Evolutionary conservation across 176 grass and related monocot genomes (phyloP), one percentile per base, ranked within the genome.

Genomic region (Sorghum bicolor): DNA sequence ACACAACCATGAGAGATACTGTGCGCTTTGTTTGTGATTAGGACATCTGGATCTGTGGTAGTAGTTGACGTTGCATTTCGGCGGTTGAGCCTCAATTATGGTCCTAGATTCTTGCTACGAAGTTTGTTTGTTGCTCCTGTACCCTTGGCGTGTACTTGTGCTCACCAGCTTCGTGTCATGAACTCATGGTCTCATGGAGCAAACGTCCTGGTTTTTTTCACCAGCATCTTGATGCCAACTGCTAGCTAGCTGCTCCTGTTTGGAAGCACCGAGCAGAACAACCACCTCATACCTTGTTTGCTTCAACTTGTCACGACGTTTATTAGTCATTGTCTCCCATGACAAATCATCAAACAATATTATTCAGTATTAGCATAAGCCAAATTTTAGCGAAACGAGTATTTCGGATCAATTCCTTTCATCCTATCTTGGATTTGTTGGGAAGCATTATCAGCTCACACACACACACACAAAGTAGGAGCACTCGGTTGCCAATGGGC

Each of bases 51-150:
- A 57, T 57, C 52, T 67, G 73, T 73, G 19, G 77, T 62, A 8
- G 64, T 65, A 6, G 47, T 50, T 80, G 64, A 37, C 41, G 43
- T 58, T 82, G 36, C 32, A 16, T 32, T 80, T 32, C 62, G 44
- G 48, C 37, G 33, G 30, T 86, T 26, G 7, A 34, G 70, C 25
- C 62, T 38, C 44, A 20, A 81, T 81, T 41, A 83, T 86, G 72
- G 37, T 16, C 34, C 74, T 83, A 86, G 67, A 86, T 90, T 90
- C 88, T 79, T 72, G 34, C 83, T 78, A 86, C 10, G 14, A 11
- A 26, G 9, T 11, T 36, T 81, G 30, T 4, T 44, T 80, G 28
- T 5, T 44, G 28, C 47, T 45, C 6, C 63, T 47, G 75, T 61
- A 24, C 31, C 38, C n/a, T n/a, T 19, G 17, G 4, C 16, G 3